phyloP scores from a whole-genome alignment of 2,329 filamentous ascomycete species.

The Aspergillus flavus region DNA sequence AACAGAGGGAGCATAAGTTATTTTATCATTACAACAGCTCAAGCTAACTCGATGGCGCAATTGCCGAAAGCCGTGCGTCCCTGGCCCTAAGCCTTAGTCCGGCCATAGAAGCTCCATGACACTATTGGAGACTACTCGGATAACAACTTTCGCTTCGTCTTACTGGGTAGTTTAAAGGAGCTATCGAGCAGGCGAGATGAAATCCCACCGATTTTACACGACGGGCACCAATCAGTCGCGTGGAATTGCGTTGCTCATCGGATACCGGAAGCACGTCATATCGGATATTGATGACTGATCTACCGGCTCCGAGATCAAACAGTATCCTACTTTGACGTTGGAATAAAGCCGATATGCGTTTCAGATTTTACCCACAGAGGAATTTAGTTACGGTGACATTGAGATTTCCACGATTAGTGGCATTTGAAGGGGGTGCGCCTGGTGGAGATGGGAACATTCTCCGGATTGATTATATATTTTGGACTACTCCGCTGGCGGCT shows the following conservation, averaged over 20 bases:
- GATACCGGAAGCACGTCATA: slow-evolving; percentile 5
- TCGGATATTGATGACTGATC: neutral
- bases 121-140: neutral
- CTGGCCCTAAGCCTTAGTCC: neutral
- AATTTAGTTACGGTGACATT: neutral
- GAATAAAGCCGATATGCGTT: neutral
- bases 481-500: neutral
- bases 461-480: neutral
- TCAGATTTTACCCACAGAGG: neutral
- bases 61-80: neutral
- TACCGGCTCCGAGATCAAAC: neutral
- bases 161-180: neutral
- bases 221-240: neutral
- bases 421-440: neutral
- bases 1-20: neutral
- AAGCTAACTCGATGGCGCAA: neutral
- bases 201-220: neutral
- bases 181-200: neutral
- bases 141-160: neutral
- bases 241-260: neutral
- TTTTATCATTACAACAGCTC: neutral
- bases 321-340: neutral
- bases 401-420: neutral
- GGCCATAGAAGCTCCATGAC: neutral
- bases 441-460: neutral